Evolutionary conservation across 1,284 basidiomycete species (phyloP).

Genomic region (Somion occarium): DNA sequence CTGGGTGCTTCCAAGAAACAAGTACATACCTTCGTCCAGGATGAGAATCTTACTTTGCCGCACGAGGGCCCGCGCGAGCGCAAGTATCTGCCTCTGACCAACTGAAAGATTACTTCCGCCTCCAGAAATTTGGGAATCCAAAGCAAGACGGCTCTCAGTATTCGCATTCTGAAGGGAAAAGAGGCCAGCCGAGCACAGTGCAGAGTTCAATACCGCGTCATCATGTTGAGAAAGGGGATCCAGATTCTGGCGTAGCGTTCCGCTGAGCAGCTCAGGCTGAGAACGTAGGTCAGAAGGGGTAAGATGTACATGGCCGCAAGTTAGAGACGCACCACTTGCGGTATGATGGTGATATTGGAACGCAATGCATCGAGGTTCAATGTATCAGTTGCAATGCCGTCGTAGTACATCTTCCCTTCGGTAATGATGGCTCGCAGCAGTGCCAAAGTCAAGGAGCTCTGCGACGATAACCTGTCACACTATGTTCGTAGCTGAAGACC

Average conservation of each 20-base stretch:
- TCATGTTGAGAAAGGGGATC: slow-evolving; percentile 75
- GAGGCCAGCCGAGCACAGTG: slow-evolving; percentile 43
- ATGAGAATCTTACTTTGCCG: slow-evolving; percentile 57
- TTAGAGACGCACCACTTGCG: slow-evolving; percentile 32
- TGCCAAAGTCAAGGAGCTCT: slow-evolving; percentile 41
- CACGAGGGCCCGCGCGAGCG: slow-evolving; percentile 55
- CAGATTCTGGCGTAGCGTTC: slow-evolving; percentile 52
- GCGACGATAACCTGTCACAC: neutral
- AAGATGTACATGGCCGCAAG: neutral
- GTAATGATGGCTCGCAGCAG: slow-evolving; percentile 44
- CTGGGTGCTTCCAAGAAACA: neutral
- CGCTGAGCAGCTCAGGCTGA: slow-evolving; percentile 63
- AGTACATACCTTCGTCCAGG: slow-evolving; percentile 47
- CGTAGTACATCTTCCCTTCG: slow-evolving; percentile 39
- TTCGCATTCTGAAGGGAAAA: slow-evolving; percentile 46
- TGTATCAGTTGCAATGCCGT: slow-evolving; percentile 27
- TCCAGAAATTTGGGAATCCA: slow-evolving; percentile 49
- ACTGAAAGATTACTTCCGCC: slow-evolving; percentile 58
- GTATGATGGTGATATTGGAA: slow-evolving; percentile 46
- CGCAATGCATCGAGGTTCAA: slow-evolving; percentile 61
- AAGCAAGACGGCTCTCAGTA: slow-evolving; percentile 43
- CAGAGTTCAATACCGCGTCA: slow-evolving; percentile 52
- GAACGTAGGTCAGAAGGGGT: neutral
- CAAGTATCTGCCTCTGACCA: slow-evolving; percentile 56
- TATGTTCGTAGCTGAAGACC: neutral